These are phyloP conservation scores for Carnegiea gigantea DNA, from an alignment of 179 eudicot species.

Conservation along the genomic window DNA sequence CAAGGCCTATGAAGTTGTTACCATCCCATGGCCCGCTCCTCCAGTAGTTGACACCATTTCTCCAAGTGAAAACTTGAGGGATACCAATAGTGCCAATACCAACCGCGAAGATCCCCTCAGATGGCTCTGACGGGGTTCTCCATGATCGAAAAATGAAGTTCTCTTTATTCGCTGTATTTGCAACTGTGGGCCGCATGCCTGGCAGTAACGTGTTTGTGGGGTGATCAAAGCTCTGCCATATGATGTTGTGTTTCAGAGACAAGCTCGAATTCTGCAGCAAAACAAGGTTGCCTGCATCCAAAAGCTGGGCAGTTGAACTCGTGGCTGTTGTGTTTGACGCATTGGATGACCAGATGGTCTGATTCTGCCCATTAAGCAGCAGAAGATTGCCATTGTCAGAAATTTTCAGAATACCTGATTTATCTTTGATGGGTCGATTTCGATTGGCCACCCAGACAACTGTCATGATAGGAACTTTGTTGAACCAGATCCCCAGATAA, in stretches of 20 bases:
- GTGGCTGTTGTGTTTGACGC: background rate
- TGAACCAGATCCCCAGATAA: slow-evolving; percentile 30
- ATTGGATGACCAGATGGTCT: slow-evolving; percentile 28
- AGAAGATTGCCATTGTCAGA: slow-evolving; percentile 20
- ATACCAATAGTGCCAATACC: slow-evolving; percentile 23
- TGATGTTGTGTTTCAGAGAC: background rate
- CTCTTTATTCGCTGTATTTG: slow-evolving; percentile 10
- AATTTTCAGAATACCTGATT: slow-evolving; percentile 23
- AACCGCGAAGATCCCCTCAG: slow-evolving; percentile 15
- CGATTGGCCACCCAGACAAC: slow-evolving; percentile 37
- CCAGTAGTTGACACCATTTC: slow-evolving; percentile 15
- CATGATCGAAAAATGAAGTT: slow-evolving; percentile 25
- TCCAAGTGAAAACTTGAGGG: slow-evolving; percentile 28
- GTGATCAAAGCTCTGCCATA: slow-evolving; percentile 40
- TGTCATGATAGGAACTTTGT: slow-evolving; percentile 1
- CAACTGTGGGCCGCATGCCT: slow-evolving; percentile 24
- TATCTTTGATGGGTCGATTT: slow-evolving; percentile 20
- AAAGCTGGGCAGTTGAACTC: slow-evolving; percentile 1
- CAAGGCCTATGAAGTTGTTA: slow-evolving; percentile 25
- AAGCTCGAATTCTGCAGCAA: slow-evolving; percentile 1
- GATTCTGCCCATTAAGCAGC: slow-evolving; percentile 12
- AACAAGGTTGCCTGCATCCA: slow-evolving; percentile 34
- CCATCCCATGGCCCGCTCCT: slow-evolving; percentile 40
- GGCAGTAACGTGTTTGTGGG: slow-evolving; percentile 26
- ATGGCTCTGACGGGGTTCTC: slow-evolving; percentile 26